Percentiles rank a stretch among this genome's conserved stretches.
Evolutionary conservation across 305 asterid species (phyloP).

Genomic region (Solanum hybrid): DNA sequence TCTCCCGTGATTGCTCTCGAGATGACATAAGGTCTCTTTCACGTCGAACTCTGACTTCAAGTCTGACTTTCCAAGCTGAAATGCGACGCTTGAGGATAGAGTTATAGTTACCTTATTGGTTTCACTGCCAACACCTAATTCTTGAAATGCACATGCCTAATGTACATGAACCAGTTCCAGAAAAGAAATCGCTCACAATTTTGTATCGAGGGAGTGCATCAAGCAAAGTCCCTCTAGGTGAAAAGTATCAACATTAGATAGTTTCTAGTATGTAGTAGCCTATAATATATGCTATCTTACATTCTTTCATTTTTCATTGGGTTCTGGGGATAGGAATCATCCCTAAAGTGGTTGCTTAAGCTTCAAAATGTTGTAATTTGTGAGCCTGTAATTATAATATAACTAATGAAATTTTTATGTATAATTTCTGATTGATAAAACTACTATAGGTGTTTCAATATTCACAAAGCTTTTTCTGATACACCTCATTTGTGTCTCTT

Average conservation of each 20-base stretch:
- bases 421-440: background rate
- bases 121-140: background rate
- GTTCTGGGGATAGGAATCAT: background rate
- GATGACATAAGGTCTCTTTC: constrained; percentile 93
- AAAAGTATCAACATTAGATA: background rate
- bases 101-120: constrained; percentile 17
- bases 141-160: constrained; percentile 3
- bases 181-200: background rate
- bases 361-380: constrained; percentile 22
- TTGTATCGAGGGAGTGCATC: constrained; percentile 3
- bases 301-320: constrained; percentile 5
- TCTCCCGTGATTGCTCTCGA: constrained; percentile 90
- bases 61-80: constrained; percentile 66
- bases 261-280: background rate
- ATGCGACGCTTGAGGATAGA: constrained; percentile 79
- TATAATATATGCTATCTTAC: background rate
- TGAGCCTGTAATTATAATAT: constrained; percentile 1
- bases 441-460: background rate
- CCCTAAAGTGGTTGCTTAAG: constrained; percentile 17
- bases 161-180: background rate
- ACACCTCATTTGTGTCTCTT: background rate
- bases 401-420: background rate
- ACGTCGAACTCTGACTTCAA: constrained; percentile 72
- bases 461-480: background rate
- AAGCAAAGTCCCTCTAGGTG: background rate